Conservation (phyloP, 1,284 basidiomycete species). For the Ganoderma boninense region DNA sequence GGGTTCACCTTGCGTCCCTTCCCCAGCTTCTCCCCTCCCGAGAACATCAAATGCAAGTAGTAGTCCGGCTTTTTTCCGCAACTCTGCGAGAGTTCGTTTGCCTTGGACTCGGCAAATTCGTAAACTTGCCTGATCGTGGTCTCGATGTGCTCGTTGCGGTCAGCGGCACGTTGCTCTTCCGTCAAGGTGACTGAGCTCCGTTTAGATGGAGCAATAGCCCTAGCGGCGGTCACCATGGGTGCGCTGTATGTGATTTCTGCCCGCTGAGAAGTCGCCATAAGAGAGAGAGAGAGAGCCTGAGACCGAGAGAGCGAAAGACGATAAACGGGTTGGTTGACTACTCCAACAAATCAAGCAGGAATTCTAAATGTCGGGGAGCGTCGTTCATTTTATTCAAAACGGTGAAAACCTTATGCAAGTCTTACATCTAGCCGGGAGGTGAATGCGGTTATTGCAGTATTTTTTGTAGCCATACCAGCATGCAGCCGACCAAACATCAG, state of each 20-base stretch:
- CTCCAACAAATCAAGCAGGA: no score
- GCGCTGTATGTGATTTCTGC: neutral
- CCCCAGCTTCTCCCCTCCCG: neutral
- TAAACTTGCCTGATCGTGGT: neutral
- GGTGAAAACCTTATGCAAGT: no score
- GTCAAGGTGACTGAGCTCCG: neutral
- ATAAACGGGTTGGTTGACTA: no score
- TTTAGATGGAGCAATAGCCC: neutral
- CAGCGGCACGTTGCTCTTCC: neutral
- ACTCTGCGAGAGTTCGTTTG: neutral
- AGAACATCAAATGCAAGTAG: neutral
- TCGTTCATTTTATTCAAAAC: no score
- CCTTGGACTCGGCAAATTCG: neutral
- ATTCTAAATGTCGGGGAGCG: no score
- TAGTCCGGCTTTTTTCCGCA: slow-evolving; percentile 8
- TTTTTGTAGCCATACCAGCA: no score
- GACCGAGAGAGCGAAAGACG: no score
- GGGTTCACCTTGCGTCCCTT: neutral
- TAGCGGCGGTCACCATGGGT: neutral
- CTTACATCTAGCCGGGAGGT: no score
- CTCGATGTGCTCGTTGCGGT: neutral
- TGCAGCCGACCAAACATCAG: no score
- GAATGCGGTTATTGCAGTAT: no score
- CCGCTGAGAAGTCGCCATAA: neutral
- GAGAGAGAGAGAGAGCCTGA: neutral